These are phyloP conservation scores for Syzygium jambos DNA, from an alignment of 345 rosid species.

Conservation along the genomic window DNA sequence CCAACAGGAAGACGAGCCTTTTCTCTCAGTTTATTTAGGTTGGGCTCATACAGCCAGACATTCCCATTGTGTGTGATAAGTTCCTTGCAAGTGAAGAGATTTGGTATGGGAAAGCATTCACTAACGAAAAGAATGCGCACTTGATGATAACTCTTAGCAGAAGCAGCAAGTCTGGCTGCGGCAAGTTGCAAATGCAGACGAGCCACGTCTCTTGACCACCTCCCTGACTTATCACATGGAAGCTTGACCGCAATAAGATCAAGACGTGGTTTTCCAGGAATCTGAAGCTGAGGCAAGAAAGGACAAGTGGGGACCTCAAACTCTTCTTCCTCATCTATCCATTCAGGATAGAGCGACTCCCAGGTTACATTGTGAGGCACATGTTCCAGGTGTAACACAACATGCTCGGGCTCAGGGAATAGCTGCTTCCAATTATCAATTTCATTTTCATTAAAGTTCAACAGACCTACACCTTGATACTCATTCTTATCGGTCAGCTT, in stretches of 20 bases:
- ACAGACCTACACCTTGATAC: conserved; percentile 64
- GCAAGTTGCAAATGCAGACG: conserved; percentile 81
- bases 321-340: conserved; percentile 94
- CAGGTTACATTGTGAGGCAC: conserved; percentile 42
- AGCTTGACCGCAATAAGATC: conserved; percentile 75
- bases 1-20: conserved; percentile 70
- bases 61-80: conserved; percentile 44
- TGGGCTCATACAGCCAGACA: conserved; percentile 73
- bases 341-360: conserved; percentile 82
- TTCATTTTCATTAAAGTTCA: conserved; percentile 63
- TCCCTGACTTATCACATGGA: conserved; percentile 55
- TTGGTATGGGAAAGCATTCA: conserved; percentile 70
- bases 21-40: conserved; percentile 48
- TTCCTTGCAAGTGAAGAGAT: conserved; percentile 77
- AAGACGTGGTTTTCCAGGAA: conserved; percentile 65
- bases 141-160: conserved; percentile 62
- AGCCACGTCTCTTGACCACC: conserved; percentile 83
- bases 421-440: conserved; percentile 46
- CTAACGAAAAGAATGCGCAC: conserved; percentile 61
- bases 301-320: conserved; percentile 81
- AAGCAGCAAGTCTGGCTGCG: conserved; percentile 71
- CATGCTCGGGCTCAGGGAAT: conserved; percentile 50
- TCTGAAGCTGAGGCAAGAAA: conserved; percentile 51
- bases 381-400: conserved; percentile 39
- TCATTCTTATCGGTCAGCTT: conserved; percentile 30